Evolutionary conservation across 1,284 basidiomycete species (phyloP), one percentile per base, ranked within the genome.

Genomic region (Irpex sp.): DNA sequence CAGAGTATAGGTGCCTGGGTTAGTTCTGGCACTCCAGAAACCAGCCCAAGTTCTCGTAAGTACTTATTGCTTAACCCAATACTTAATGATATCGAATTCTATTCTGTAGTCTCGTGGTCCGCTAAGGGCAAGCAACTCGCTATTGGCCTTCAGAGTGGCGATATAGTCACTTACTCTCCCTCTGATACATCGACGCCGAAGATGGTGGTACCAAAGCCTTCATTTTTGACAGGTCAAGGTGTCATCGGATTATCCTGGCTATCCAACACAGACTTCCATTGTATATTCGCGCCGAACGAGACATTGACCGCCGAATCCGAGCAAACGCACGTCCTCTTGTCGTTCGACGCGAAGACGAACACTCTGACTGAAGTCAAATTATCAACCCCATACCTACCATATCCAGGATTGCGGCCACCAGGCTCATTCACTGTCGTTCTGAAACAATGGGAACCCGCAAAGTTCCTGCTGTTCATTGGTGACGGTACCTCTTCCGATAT

Each of bases 71-170:
- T 46, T 61, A 46, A 35, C 63, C 19, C 13, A 13, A 21, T 31
- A 59, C 57, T 7, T 36, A 50, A 57, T 58, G n/a, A 37, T 63
- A 64, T 69, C 17, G 71, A 0, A 53, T 54, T 3, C 3, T 21
- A 19, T 50, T 19, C 17, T 62, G 21, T 66, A 89, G 89, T 89
- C 4, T 85, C 87, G 19, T 95, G 93, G 93, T 94, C 93, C 1
- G 88, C 92, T 1, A 93, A 92, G 71, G 93, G 93, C 54, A 95
- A 94, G 72, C 92, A 94, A 66, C 75, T 95, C 37, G 92, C 90
- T 0, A 82, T 94, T 49, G 93, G 90, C 35, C 75, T 93, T 13
- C 82, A 82, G 63, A 82, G 79, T 17, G 93, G 93, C 3, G 86
- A 90, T 62, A 86, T 95, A 36, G 72, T 89, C 49, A 88, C 92